Conservation (phyloP, 257 asterid species). For the Lithospermum erythrorhizon region DNA sequence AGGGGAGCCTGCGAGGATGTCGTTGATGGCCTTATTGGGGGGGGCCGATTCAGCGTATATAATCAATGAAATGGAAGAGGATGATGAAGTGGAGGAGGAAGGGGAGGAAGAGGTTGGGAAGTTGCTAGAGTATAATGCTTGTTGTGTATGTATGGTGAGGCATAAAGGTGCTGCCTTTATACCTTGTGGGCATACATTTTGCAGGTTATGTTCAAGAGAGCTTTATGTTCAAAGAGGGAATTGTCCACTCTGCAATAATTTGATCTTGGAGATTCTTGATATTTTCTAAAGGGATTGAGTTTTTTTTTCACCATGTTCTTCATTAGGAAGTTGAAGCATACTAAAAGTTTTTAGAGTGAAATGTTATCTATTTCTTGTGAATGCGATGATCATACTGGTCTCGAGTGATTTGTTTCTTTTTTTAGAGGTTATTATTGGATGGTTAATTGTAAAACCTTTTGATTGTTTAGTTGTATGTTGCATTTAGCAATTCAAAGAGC, state of each 20-base stretch:
- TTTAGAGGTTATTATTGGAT: too few species aligned
- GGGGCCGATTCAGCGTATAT: slow-evolving; percentile 46
- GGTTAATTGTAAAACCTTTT: too few species aligned
- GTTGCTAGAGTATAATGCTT: slow-evolving; percentile 20
- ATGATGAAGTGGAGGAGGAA: slow-evolving; percentile 31
- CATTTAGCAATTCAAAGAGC: too few species aligned
- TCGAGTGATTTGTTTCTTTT: too few species aligned
- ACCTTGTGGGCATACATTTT: slow-evolving; percentile 87
- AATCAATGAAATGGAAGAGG: slow-evolving; percentile 30
- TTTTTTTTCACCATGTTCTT: too few species aligned
- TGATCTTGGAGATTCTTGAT: slow-evolving; percentile 78
- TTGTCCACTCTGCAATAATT: slow-evolving; percentile 89
- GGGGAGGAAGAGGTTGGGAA: slow-evolving; percentile 13
- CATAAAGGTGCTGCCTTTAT: slow-evolving; percentile 74
- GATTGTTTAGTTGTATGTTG: too few species aligned
- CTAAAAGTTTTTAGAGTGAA: too few species aligned
- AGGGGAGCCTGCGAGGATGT: slow-evolving; percentile 40
- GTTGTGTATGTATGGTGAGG: slow-evolving; percentile 85
- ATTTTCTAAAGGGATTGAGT: slow-evolving; percentile 33
- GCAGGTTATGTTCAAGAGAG: slow-evolving; percentile 79
- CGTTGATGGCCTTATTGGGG: slow-evolving; percentile 68
- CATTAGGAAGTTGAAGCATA: too few species aligned
- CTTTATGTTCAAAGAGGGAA: slow-evolving; percentile 74
- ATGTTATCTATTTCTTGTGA: too few species aligned
- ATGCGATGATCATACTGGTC: too few species aligned